Base-by-base conservation (phyloP, 106 monocot species). In the Hemerocallis citrina region DNA sequence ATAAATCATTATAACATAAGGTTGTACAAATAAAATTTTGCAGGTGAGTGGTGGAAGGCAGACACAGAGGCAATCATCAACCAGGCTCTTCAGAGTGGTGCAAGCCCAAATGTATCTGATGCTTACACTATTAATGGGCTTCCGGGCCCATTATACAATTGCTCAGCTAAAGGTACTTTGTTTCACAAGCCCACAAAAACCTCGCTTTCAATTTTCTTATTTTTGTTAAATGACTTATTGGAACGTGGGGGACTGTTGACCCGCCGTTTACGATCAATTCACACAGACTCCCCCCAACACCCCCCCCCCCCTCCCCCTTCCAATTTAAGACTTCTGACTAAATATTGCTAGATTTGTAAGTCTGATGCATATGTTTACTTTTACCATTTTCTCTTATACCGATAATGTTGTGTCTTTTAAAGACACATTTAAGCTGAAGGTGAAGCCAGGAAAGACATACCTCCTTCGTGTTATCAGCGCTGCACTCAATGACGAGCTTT, bases 341-440 rank as follows among this genome's bases (percentile, higher is more conserved):
- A n/a, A n/a, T n/a, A n/a, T n/a, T n/a, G n/a, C n/a, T n/a, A n/a
- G n/a, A n/a, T n/a, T n/a, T n/a, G n/a, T n/a, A n/a, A n/a, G n/a
- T n/a, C 3, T 24, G 24, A n/a, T n/a, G n/a, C n/a, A 49, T 52
- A 27, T 24, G 3, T 52, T n/a, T 52, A 24, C 28, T 15, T 23
- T 20, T 52, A 25, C 7, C 23, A 52, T 43, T 7, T 15, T 43
- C 16, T 2, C 11, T 12, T 13, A 43, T 10, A 49, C 1, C 28
- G 52, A 15, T 5, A 4, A 27, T 52, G 23, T 22, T 17, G 32
- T n/a, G n/a, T n/a, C n/a, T n/a, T n/a, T n/a, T n/a, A 2, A 40
- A 83, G 83, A 83, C 28, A 83, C 78, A 8, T 83, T 57, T 63
- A 83, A 74, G 58, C 70, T 83, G 14, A 83, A 68, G 66, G 83